Conservation (phyloP, 148 eudicot genomes). For the Cornus suecica region DNA sequence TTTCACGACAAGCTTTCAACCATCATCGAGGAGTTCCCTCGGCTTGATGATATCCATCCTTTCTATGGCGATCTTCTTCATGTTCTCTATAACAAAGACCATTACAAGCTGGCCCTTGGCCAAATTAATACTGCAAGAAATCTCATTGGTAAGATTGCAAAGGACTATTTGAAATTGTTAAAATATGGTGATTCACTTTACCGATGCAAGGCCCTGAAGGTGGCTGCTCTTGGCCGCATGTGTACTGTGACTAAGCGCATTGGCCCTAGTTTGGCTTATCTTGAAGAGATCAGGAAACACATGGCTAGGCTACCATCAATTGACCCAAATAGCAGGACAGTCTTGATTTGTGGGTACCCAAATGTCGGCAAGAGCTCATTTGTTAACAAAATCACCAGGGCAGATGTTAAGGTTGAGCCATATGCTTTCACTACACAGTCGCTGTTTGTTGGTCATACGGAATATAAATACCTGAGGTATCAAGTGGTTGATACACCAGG, state of each 20-base stretch:
- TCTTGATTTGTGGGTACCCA: conserved; percentile 46
- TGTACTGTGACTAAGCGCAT: conserved; percentile 46
- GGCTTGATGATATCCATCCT: conserved; percentile 50
- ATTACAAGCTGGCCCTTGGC: conserved; percentile 56
- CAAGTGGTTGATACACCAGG: conserved; percentile 57
- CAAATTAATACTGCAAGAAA: conserved; percentile 50
- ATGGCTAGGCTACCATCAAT: conserved; percentile 55
- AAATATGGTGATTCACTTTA: conserved; percentile 52
- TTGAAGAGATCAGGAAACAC: conserved; percentile 50
- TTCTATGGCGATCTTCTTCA: conserved; percentile 51
- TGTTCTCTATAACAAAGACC: conserved; percentile 56
- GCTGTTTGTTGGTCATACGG: conserved; percentile 52
- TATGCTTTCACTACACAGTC: conserved; percentile 51
- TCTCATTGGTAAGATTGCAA: conserved; percentile 35
- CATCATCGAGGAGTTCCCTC: conserved; percentile 50
- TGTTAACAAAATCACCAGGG: conserved; percentile 50
- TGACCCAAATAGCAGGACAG: conserved; percentile 49
- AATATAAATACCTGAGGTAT: conserved; percentile 48
- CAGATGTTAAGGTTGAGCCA: conserved; percentile 54
- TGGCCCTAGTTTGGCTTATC: conserved; percentile 49
- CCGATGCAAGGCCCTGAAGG: conserved; percentile 50
- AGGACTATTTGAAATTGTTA: conserved; percentile 45
- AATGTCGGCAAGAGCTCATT: conserved; percentile 56
- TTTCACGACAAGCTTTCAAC: conserved; percentile 47
- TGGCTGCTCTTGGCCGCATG: conserved; percentile 58